These are phyloP conservation scores for Podospora sp. DNA, from an alignment of 495 filamentous ascomycete species.

Conservation along the genomic window DNA sequence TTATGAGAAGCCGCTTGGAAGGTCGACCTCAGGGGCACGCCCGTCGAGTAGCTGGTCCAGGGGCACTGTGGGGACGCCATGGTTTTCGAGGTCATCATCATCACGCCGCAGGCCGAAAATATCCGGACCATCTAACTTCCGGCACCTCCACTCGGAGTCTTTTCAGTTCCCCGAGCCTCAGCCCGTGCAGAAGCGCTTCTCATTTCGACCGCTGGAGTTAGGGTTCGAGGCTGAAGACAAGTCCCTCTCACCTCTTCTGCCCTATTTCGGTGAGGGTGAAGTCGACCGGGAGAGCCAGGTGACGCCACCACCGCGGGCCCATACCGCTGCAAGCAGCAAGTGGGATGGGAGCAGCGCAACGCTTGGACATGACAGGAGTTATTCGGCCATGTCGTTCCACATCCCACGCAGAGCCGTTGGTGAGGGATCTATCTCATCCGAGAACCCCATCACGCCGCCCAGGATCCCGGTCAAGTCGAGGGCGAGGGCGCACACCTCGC, in stretches of 20 bases:
- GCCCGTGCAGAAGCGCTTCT: slow-evolving; percentile 23
- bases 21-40: slow-evolving; percentile 34
- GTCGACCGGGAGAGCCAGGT: slow-evolving; percentile 36
- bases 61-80: slow-evolving; percentile 37
- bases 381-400: slow-evolving; percentile 53
- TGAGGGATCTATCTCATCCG: slow-evolving; percentile 32
- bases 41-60: slow-evolving; percentile 37
- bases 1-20: slow-evolving; percentile 34
- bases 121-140: slow-evolving; percentile 53
- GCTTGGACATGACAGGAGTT: slow-evolving; percentile 47
- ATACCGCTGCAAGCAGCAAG: slow-evolving; percentile 37
- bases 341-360: slow-evolving; percentile 39
- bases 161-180: slow-evolving; percentile 42
- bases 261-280: slow-evolving; percentile 45
- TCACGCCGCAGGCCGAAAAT: slow-evolving; percentile 47
- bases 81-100: slow-evolving; percentile 40
- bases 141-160: slow-evolving; percentile 52
- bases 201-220: slow-evolving; percentile 73
- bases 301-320: slow-evolving; percentile 46
- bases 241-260: slow-evolving; percentile 65
- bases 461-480: slow-evolving; percentile 37
- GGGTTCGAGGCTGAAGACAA: slow-evolving; percentile 70
- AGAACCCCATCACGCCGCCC: slow-evolving; percentile 27
- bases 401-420: slow-evolving; percentile 47
- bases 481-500: slow-evolving; percentile 38